Evolutionary conservation across 177 flowering plant species (phyloP), one percentile per base, ranked within the genome.

Genomic region (Telopea speciosissima): DNA sequence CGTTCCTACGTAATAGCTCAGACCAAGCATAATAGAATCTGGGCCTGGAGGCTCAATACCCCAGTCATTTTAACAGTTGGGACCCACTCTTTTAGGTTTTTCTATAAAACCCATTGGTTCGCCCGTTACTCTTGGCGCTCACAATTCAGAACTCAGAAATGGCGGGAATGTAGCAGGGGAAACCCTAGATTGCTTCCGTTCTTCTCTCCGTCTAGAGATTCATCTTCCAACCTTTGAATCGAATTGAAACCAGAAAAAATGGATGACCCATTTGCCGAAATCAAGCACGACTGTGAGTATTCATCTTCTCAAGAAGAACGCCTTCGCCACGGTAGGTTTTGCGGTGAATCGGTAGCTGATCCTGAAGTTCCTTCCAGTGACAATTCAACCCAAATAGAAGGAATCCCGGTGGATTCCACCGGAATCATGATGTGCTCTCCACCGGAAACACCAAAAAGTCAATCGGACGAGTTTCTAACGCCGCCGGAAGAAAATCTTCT

Each of bases 391-490:
- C 23, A 62, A 5, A 24, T 62, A 3, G 75, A 68, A 3, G 72
- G 19, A 0, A 54, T 64, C 10, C 72, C 74, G 14, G 77, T 73
- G 2, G 78, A 33, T 0, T 56, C 69, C 65, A 72, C 79, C 23
- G 79, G 73, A 12, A 79, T 84, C 69, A 13, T 68, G 3, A 80
- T 84, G 71, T 65, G 79, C 11, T 77, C 83, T 67, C 74, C 16
- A 6, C 79, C 83, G 40, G 83, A 79, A 28, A 71, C 54, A 14
- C 33, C 49, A 9, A 28, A 2, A 5, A 19, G 17, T 59, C 11
- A 65, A 1, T 68, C 17, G 26, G 79, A 79, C 9, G 79, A 68
- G 66, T 81, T 68, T 63, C 75, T 71, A 10, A 83, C 81, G 24
- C 79, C 86, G 14, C 84, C n/a, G n/a, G n/a, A 83, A 52, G 72